phyloP scores from a whole-genome alignment of 371 early-diverging fungal genomes.

The Apophysomyces ossiformis region DNA sequence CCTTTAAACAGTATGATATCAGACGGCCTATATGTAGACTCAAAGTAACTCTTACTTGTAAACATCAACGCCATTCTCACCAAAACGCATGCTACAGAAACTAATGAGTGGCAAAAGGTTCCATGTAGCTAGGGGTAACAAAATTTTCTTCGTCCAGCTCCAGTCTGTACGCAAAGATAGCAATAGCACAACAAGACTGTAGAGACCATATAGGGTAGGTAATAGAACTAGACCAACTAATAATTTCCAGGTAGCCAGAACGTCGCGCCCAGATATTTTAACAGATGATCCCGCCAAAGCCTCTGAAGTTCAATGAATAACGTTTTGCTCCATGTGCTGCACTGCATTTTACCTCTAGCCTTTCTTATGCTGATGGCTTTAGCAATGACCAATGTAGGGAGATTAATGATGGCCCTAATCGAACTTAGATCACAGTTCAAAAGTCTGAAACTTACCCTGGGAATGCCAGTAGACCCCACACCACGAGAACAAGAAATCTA shows the following conservation, averaged over 20 bases:
- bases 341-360: slow-evolving; percentile 63
- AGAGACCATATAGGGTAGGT: slow-evolving; percentile 78
- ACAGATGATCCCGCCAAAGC: slow-evolving; percentile 90
- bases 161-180: slow-evolving; percentile 44
- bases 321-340: background rate
- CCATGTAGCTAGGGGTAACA: slow-evolving; percentile 61
- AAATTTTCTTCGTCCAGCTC: slow-evolving; percentile 33
- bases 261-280: slow-evolving; percentile 93
- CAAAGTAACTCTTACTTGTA: slow-evolving; percentile 52
- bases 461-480: slow-evolving; percentile 77
- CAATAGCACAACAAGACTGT: slow-evolving; percentile 63
- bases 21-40: background rate
- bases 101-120: slow-evolving; percentile 73
- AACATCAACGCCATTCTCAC: slow-evolving; percentile 90
- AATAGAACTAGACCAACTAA: slow-evolving; percentile 81
- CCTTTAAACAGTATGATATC: slow-evolving; percentile 31
- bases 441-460: slow-evolving; percentile 72
- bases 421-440: background rate
- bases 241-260: slow-evolving; percentile 96
- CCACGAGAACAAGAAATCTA: slow-evolving; percentile 66
- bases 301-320: slow-evolving; percentile 45
- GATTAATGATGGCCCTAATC: slow-evolving; percentile 72
- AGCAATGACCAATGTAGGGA: slow-evolving; percentile 79
- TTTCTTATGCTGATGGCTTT: slow-evolving; percentile 76
- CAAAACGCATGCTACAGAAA: slow-evolving; percentile 82